Evolutionary conservation across 495 filamentous ascomycete species (phyloP), one percentile per base, ranked within the genome.

Genomic region (Apiosordaria backusii): DNA sequence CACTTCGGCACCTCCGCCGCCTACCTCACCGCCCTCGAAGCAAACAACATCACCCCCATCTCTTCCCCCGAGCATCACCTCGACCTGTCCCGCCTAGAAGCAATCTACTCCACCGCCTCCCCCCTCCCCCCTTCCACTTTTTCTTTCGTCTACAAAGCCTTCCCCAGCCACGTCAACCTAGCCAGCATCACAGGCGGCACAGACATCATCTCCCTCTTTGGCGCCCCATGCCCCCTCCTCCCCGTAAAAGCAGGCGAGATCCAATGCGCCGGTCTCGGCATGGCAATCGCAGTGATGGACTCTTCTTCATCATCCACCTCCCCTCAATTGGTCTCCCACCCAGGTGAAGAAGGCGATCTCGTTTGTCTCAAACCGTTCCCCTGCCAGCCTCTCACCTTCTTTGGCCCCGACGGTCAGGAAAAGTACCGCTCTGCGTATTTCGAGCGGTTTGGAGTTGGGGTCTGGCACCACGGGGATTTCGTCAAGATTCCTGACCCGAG

Each of bases 401-500:
- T 90, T 85, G 92, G 91, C 16, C 72, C 80, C 0, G 80, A 78
- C 2, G 92, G 93, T n/a, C 80, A 83, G 13, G 83, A 85, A 22
- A 87, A 90, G 71, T 98, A 98, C 77, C 82, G 82, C 54, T 86
- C 85, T 60, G 90, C 87, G 70, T 99, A 99, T 76, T 99, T 99
- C 70, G 90, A 93, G 63, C 84, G 85, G 15, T 97, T 97, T 71
- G 77, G 74, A 9, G 72, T 74, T 2, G 16, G 16, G 0, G 79
- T 96, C 24, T 98, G 94, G 95, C 92, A 97, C 75, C 95, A 99
- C 73, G 95, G 95, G 3, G 95, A 99, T 74, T 97, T 97, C 71
- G 85, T 97, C 16, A 85, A 89, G 24, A 81, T 97, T 69, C 35
- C 35, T 13, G 87, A 91, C 70, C 85, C 86, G 0, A 67, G 81